phyloP scores from a whole-genome alignment of 192 early-diverging fungal species.

The Coemansia sp. region DNA sequence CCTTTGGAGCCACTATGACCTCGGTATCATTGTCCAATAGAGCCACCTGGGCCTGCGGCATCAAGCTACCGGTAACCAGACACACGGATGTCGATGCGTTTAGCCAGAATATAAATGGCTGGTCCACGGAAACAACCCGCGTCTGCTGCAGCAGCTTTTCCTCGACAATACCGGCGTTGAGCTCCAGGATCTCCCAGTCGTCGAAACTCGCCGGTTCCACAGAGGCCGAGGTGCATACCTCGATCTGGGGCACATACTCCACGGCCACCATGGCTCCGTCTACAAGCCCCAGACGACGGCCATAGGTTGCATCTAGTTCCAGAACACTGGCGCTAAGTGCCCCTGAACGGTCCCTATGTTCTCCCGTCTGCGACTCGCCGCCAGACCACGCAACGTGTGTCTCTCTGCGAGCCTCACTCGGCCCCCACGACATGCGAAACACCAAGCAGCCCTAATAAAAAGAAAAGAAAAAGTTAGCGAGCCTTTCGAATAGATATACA shows the following conservation, averaged over 20 bases:
- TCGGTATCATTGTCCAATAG: constrained; percentile 66
- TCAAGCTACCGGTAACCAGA: constrained; percentile 44
- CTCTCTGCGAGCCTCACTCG: neutral
- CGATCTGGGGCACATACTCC: constrained; percentile 58
- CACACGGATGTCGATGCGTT: constrained; percentile 63
- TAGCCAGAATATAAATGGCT: constrained; percentile 75
- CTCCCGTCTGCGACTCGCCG: constrained; percentile 18
- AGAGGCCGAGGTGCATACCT: constrained; percentile 58
- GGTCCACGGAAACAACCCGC: constrained; percentile 61
- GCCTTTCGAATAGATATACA: too few relatives aligned
- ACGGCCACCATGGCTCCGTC: constrained; percentile 62
- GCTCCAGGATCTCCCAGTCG: constrained; percentile 81
- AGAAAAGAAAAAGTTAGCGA: neutral
- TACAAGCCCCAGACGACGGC: constrained; percentile 58
- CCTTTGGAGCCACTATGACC: constrained; percentile 70
- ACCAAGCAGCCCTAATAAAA: constrained; percentile 34
- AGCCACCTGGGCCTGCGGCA: constrained; percentile 49
- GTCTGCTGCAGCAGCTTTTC: constrained; percentile 66
- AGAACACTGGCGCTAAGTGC: constrained; percentile 31
- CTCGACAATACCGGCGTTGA: constrained; percentile 73
- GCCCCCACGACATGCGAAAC: constrained; percentile 28
- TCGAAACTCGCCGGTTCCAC: constrained; percentile 69
- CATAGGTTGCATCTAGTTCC: constrained; percentile 73
- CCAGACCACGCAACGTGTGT: constrained; percentile 46
- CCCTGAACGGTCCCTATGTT: constrained; percentile 18